Conservation (phyloP, 495 filamentous ascomycete genomes). For the Aeminium ludgeri region DNA sequence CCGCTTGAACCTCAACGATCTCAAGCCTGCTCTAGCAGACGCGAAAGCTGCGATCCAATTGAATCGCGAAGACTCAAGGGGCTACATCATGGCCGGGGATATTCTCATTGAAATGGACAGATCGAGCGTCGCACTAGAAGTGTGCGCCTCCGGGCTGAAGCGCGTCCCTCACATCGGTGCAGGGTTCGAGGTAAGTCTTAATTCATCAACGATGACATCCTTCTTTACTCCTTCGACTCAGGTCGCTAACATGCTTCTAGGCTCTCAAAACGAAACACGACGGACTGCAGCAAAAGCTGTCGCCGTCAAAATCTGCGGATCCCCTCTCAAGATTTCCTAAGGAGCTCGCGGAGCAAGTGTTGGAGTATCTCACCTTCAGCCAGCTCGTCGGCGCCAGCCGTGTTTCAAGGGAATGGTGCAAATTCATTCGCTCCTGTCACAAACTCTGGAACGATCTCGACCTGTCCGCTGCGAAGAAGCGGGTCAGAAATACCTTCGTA, state of each 20-base stretch:
- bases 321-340: slow-evolving; percentile 19
- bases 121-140: slow-evolving; percentile 34
- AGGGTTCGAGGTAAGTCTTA: slow-evolving; percentile 29
- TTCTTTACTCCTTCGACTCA: slow-evolving; percentile 15
- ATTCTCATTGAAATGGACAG: slow-evolving; percentile 40
- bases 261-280: slow-evolving; percentile 20
- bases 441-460: slow-evolving; percentile 37
- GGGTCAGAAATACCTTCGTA: slow-evolving; percentile 19
- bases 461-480: slow-evolving; percentile 28
- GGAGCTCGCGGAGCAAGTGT: slow-evolving; percentile 22
- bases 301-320: slow-evolving; percentile 23
- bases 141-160: slow-evolving; percentile 44
- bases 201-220: slow-evolving; percentile 10
- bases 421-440: slow-evolving; percentile 28
- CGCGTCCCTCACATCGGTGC: slow-evolving; percentile 29
- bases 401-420: slow-evolving; percentile 37
- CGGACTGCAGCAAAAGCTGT: slow-evolving; percentile 25
- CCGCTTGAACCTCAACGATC: slow-evolving; percentile 39
- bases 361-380: slow-evolving; percentile 21
- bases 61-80: slow-evolving; percentile 33
- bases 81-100: slow-evolving; percentile 49
- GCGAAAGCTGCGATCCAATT: slow-evolving; percentile 40
- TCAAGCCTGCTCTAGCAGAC: slow-evolving; percentile 39
- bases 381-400: slow-evolving; percentile 30
- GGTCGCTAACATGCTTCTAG: slow-evolving; percentile 11